Percentiles rank a stretch among this genome's conserved stretches.
Evolutionary conservation across 2,329 filamentous ascomycete genomes (phyloP).

Genomic region (Xylaria multiplex): DNA sequence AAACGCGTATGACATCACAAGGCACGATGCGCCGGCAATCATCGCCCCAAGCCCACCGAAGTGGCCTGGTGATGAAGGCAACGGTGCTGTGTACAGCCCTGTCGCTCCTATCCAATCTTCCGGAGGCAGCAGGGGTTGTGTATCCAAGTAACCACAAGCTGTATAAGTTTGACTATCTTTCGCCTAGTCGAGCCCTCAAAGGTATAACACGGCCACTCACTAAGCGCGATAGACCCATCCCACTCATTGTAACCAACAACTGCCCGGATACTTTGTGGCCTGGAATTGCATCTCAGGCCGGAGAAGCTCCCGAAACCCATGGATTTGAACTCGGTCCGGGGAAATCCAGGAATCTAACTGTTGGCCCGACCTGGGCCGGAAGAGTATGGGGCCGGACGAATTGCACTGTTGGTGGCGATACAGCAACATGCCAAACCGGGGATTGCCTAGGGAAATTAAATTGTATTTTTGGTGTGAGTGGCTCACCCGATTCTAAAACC

Average conservation of each 20-base stretch:
- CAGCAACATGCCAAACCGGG: conserved; percentile 76
- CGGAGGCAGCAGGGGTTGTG: conserved; percentile 40
- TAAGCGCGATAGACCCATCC: conserved; percentile 53
- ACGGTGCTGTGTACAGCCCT: conserved; percentile 27
- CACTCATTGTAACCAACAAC: conserved; percentile 75
- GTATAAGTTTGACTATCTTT: conserved; percentile 48
- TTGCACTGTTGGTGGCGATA: conserved; percentile 76
- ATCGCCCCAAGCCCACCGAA: conserved; percentile 7
- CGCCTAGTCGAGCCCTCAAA: conserved; percentile 35
- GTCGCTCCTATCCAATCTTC: conserved; percentile 37
- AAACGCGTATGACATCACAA: conserved; percentile 2
- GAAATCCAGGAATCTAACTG: conserved; percentile 68
- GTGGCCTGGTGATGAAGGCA: conserved; percentile 10
- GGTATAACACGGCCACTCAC: conserved; percentile 43
- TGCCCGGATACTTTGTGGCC: conserved; percentile 80
- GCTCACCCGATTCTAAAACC: conserved; percentile 34
- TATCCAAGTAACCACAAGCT: conserved; percentile 47
- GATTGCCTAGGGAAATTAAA: conserved; percentile 78
- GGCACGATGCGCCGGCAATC: conserved; percentile 35
- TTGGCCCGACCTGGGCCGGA: conserved; percentile 81
- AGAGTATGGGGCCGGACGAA: conserved; percentile 86
- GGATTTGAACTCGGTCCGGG: conserved; percentile 75
- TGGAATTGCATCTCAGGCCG: conserved; percentile 77
- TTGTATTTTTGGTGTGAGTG: conserved; percentile 74
- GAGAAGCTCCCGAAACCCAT: conserved; percentile 71